Evolutionary conservation across 371 early-diverging fungal species (phyloP), one percentile per base, ranked within the genome.

Genomic region (Rhizomucor miehei): DNA sequence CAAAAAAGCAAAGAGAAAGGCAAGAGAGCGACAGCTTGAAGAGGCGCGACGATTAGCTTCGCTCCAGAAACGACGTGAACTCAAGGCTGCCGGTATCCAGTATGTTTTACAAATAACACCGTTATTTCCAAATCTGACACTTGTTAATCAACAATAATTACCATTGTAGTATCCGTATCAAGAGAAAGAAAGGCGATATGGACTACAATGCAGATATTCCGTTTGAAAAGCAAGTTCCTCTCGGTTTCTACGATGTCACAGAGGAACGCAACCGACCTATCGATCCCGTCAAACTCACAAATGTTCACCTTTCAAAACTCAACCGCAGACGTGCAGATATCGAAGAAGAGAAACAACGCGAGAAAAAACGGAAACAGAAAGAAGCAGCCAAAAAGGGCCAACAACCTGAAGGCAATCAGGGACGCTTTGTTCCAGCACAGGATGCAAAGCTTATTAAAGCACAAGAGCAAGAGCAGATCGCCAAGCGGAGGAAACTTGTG

Each of bases 1-100:
- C 52, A 98, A 98, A 65, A 98, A 98, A 63, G 97, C 99, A 12
- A 97, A 97, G 69, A 85, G 99, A 66, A 98, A 97, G 80, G 98
- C 97, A 13, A 87, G 99, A 62, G 99, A 98, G 72, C 84, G 93
- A 68, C 95, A 95, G 65, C 75, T 97, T 48, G 97, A 97, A 65
- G 99, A 97, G 66, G 92, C 98, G 6, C 77, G 94, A 52, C 86
- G 98, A 21, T 75, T 96, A 48, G 88, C 97, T 3, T 62, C 89
- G 0, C 65, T 97, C 13, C 98, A 97, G 66, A 98, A 98, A 72
- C 79, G 93, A 40, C 79, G 98, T 48, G 99, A 98, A 77, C 74
- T 98, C 25, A 97, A 94, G 63, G 97, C 95, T 0, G 97, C 98
- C 10, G 99, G 99, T 20, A 91, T 98, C 16, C 93, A 91, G 62